Evolutionary conservation across 331 rosid species (phyloP).

Genomic region (Quercus lobata): DNA sequence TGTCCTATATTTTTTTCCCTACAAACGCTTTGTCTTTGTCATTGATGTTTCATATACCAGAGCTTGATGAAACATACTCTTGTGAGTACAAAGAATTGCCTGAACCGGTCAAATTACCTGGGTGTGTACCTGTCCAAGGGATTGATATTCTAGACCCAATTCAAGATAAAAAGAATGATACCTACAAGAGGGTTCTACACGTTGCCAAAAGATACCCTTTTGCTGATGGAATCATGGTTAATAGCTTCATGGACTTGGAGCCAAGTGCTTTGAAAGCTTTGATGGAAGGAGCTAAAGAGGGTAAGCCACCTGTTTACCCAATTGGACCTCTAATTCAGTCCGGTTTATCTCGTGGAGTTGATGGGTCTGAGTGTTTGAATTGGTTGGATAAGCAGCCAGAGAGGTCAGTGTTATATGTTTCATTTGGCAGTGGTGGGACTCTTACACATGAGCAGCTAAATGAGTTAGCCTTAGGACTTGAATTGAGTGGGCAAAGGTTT

Average conservation of each 20-base stretch:
- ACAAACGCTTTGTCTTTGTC: slow-evolving; percentile 27
- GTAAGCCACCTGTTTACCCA: slow-evolving; percentile 22
- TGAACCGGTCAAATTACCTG: slow-evolving; percentile 27
- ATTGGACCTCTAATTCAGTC: slow-evolving; percentile 16
- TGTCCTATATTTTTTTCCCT: slow-evolving; percentile 36
- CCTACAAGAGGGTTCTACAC: slow-evolving; percentile 8
- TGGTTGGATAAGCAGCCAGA: neutral
- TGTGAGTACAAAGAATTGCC: slow-evolving; percentile 38
- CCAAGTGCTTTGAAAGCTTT: slow-evolving; percentile 13
- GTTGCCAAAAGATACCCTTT: neutral
- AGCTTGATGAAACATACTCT: slow-evolving; percentile 25
- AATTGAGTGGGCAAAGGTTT: slow-evolving; percentile 24
- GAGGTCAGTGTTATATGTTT: neutral
- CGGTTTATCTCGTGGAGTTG: neutral
- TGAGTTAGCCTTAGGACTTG: slow-evolving; percentile 32
- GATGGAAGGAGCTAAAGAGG: neutral
- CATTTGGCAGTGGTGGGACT: slow-evolving; percentile 31
- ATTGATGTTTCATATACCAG: slow-evolving; percentile 19
- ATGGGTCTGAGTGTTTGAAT: neutral
- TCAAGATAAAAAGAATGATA: slow-evolving; percentile 16
- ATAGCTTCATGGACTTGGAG: slow-evolving; percentile 37
- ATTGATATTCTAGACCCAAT: slow-evolving; percentile 17
- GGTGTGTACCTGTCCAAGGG: slow-evolving; percentile 37
- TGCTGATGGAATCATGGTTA: slow-evolving; percentile 33
- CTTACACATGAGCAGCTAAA: slow-evolving; percentile 26